phyloP scores from a whole-genome alignment of 73 alveolate species.

The Breviolum minutum region DNA sequence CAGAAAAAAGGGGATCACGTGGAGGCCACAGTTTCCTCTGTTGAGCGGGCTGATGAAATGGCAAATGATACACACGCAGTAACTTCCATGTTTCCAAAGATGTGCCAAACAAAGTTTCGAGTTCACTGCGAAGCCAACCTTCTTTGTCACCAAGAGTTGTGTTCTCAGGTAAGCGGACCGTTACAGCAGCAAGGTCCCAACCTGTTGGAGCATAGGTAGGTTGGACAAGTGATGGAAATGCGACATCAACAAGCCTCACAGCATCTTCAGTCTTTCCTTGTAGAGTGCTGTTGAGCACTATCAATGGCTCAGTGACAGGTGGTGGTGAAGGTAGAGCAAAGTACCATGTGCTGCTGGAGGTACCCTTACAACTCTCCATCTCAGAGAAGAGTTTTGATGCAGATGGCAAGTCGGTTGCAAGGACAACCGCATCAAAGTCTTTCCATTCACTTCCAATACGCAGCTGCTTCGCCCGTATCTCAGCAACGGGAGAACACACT shows the following conservation, averaged over 20 bases:
- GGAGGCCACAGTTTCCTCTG: neutral
- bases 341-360: conserved; percentile 74
- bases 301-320: conserved; percentile 59
- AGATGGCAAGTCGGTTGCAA: conserved; percentile 46
- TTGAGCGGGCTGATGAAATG: conserved; percentile 73
- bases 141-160: neutral
- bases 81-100: conserved; percentile 10
- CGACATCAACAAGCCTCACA: conserved; percentile 54
- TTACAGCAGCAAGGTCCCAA: conserved; percentile 81
- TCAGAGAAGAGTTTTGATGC: conserved; percentile 35
- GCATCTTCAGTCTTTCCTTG: neutral
- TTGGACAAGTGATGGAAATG: conserved; percentile 63
- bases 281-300: conserved; percentile 67
- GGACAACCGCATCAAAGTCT: conserved; percentile 59
- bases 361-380: neutral
- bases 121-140: conserved; percentile 55
- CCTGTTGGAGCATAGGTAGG: conserved; percentile 53
- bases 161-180: conserved; percentile 6
- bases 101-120: neutral
- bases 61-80: conserved; percentile 24
- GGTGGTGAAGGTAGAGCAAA: conserved; percentile 64
- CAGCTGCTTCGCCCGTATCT: neutral
- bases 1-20: neutral
- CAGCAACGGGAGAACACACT: conserved; percentile 4
- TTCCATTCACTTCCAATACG: conserved; percentile 17